These are phyloP conservation scores for Lactarius indigo DNA, from an alignment of 768 basidiomycete genomes.

Conservation along the genomic window DNA sequence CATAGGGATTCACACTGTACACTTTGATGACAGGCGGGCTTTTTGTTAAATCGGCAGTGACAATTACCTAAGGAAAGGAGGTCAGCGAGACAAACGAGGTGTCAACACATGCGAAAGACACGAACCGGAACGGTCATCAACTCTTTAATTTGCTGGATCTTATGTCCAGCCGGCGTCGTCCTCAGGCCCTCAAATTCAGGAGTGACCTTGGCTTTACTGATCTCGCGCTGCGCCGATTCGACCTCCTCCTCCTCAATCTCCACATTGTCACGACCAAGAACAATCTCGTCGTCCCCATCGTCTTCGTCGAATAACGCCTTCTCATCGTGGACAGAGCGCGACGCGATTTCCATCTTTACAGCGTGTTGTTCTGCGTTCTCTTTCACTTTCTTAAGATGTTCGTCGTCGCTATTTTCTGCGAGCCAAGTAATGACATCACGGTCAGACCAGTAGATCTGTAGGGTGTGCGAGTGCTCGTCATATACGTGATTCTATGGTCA, in stretches of 20 bases:
- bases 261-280: conserved; percentile 55
- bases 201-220: conserved; percentile 71
- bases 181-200: conserved; percentile 84
- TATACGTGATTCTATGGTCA: conserved; percentile 80
- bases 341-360: conserved; percentile 85
- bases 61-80: conserved; percentile 63
- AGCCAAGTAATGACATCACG: conserved; percentile 94
- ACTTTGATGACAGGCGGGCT: conserved; percentile 97
- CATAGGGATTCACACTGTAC: conserved; percentile 92
- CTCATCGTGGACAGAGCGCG: conserved; percentile 83
- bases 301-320: conserved; percentile 87
- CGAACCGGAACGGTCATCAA: conserved; percentile 90
- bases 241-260: conserved; percentile 41
- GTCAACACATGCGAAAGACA: conserved; percentile 23
- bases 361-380: conserved; percentile 90
- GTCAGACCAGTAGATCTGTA: conserved; percentile 95
- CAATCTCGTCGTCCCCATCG: conserved; percentile 76
- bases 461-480: conserved; percentile 88
- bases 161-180: conserved; percentile 73
- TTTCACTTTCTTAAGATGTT: conserved; percentile 92
- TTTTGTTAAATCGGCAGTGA: conserved; percentile 93
- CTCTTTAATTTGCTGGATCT: conserved; percentile 92
- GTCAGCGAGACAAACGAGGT: conserved; percentile 16
- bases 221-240: conserved; percentile 70
- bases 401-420: conserved; percentile 93